Evolutionary conservation across 768 basidiomycete species (phyloP).

Genomic region (Tricholoma matsutake): DNA sequence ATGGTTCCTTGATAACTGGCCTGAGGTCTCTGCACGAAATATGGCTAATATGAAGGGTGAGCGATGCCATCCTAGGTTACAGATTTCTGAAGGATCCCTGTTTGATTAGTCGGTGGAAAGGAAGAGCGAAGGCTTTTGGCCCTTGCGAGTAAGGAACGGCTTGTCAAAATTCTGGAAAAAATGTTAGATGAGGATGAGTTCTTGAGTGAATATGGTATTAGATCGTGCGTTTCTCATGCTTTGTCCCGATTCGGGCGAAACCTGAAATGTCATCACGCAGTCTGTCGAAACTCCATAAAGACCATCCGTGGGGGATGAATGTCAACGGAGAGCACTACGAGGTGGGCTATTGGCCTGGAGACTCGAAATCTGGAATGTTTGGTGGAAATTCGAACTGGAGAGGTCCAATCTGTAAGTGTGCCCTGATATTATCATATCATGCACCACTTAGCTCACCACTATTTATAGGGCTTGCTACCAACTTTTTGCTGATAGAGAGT

Average conservation of each 20-base stretch:
- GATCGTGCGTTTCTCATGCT: constrained; percentile 65
- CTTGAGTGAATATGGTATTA: constrained; percentile 90
- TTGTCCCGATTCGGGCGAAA: neutral
- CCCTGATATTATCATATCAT: neutral
- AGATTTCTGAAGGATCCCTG: neutral
- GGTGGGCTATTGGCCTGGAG: constrained; percentile 97
- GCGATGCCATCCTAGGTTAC: constrained; percentile 6
- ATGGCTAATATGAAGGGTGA: constrained; percentile 94
- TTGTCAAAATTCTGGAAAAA: constrained; percentile 85
- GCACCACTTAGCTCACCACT: neutral
- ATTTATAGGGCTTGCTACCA: constrained; percentile 84
- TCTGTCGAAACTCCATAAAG: constrained; percentile 85
- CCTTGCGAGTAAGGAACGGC: constrained; percentile 86
- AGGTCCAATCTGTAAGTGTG: constrained; percentile 74
- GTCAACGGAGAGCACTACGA: constrained; percentile 91
- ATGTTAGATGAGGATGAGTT: constrained; percentile 99
- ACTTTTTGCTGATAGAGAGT: constrained; percentile 93
- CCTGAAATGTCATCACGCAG: constrained; percentile 35
- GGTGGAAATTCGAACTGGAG: constrained; percentile 98
- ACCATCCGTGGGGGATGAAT: constrained; percentile 92
- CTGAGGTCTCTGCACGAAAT: constrained; percentile 82
- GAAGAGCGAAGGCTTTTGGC: constrained; percentile 88
- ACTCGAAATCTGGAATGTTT: constrained; percentile 97
- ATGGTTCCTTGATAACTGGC: constrained; percentile 96
- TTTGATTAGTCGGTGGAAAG: constrained; percentile 51